phyloP scores from a whole-genome alignment of 495 filamentous ascomycete genomes.

The Penicillium roqueforti region DNA sequence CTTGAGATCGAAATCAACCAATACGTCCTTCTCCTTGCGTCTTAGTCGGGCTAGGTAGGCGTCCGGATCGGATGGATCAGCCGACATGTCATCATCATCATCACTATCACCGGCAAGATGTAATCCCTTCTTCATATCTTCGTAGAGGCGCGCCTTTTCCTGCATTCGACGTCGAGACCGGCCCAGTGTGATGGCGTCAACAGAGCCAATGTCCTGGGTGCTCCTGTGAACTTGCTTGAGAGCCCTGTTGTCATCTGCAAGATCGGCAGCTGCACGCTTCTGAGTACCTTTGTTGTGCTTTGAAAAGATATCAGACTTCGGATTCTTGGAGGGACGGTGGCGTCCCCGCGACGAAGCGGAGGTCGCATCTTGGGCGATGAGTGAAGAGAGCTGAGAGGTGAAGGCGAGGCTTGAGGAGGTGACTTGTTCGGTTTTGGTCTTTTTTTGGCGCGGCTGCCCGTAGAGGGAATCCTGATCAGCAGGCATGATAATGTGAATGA shows the following conservation, averaged over 20 bases:
- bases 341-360: slow-evolving; percentile 48
- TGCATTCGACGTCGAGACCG: slow-evolving; percentile 76
- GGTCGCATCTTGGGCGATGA: slow-evolving; percentile 52
- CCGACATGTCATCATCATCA: slow-evolving; percentile 45
- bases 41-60: slow-evolving; percentile 31
- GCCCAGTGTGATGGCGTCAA: slow-evolving; percentile 45
- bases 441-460: slow-evolving; percentile 61
- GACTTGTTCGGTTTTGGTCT: slow-evolving; percentile 46
- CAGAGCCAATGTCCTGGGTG: slow-evolving; percentile 36
- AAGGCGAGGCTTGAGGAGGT: slow-evolving; percentile 77
- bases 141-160: slow-evolving; percentile 80
- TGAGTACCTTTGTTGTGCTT: slow-evolving; percentile 65
- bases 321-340: slow-evolving; percentile 56
- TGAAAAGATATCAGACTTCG: slow-evolving; percentile 67
- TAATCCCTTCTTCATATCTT: slow-evolving; percentile 73
- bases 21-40: slow-evolving; percentile 45
- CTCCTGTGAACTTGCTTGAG: slow-evolving; percentile 32
- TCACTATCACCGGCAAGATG: slow-evolving; percentile 38
- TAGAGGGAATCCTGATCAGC: slow-evolving; percentile 55
- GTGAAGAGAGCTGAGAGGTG: slow-evolving; percentile 68
- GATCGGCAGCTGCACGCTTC: slow-evolving; percentile 56
- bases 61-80: slow-evolving; percentile 23
- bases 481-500: slow-evolving; percentile 11
- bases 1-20: slow-evolving; percentile 93
- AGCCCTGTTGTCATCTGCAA: slow-evolving; percentile 38